phyloP scores from a whole-genome alignment of 495 filamentous ascomycete genomes.

The Talaromyces adpressus region DNA sequence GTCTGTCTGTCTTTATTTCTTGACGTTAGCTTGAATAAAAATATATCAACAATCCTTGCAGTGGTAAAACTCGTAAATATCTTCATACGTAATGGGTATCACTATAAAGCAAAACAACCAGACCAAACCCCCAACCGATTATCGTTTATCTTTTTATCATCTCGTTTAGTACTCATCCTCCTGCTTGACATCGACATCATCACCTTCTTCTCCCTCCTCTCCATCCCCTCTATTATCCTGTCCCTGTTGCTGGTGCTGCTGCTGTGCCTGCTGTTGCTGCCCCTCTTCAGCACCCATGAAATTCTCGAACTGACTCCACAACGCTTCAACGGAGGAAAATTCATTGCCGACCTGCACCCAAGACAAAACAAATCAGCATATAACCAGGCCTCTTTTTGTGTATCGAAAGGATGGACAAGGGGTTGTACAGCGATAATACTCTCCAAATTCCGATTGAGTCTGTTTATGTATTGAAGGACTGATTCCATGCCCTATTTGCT shows the following conservation, averaged over 20 bases:
- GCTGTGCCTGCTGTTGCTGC: constrained; percentile 18
- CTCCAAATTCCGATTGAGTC: constrained; percentile 85
- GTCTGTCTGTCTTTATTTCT: constrained; percentile 12
- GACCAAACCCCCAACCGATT: background rate
- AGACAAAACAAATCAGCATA: too few species aligned
- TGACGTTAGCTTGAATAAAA: background rate
- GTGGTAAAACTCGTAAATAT: background rate
- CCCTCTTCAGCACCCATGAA: constrained; percentile 76
- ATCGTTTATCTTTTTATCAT: background rate
- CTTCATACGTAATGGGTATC: background rate
- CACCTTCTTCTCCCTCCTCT: constrained; percentile 10
- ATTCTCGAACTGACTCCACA: constrained; percentile 95
- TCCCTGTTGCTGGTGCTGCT: background rate
- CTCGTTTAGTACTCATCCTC: constrained; percentile 6
- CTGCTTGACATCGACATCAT: constrained; percentile 9
- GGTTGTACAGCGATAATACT: constrained; percentile 71
- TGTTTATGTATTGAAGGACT: constrained; percentile 93
- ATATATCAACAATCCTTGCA: background rate
- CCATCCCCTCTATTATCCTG: constrained; percentile 16
- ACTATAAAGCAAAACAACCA: background rate
- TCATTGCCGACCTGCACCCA: constrained; percentile 72
- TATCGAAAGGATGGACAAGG: too few species aligned
- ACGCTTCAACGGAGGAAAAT: constrained; percentile 89
- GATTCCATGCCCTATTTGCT: constrained; percentile 73
- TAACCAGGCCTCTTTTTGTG: too few species aligned